Evolutionary conservation across 139 green algal species (phyloP).

Genomic region (Chlamydomonas eustigma): DNA sequence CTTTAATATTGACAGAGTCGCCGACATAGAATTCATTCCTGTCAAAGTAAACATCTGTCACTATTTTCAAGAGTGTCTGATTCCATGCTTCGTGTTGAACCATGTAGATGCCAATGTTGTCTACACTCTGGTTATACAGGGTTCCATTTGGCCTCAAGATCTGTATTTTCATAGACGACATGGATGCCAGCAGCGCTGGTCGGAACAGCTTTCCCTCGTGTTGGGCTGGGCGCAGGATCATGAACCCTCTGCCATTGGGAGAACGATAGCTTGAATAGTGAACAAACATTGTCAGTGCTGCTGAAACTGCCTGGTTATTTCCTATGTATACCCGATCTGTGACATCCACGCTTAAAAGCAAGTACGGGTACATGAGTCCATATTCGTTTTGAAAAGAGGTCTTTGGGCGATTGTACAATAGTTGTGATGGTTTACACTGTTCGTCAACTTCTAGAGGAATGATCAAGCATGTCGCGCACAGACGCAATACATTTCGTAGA

Average conservation of each 20-base stretch:
- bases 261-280: background rate
- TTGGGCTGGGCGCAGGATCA: background rate
- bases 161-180: background rate
- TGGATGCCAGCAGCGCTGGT: background rate
- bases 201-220: background rate
- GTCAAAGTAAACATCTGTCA: slow-evolving; percentile 9
- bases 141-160: slow-evolving; percentile 14
- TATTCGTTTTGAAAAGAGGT: background rate
- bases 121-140: background rate
- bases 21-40: slow-evolving; percentile 13
- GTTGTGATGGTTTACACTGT: background rate
- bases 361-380: background rate
- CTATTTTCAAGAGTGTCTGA: background rate
- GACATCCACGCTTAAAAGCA: background rate
- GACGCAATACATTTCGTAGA: background rate
- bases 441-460: background rate
- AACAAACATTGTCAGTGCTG: background rate
- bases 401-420: background rate
- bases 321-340: background rate
- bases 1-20: background rate
- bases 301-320: background rate
- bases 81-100: slow-evolving; percentile 2
- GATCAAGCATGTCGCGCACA: background rate
- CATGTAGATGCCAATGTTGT: background rate
- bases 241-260: slow-evolving; percentile 4